A percentile compares a stretch with the other conserved stretches of the same genome.
These are phyloP conservation scores for Periglandula ipomoeae DNA, from an alignment of 2,329 filamentous ascomycete species.

Conservation along the genomic window DNA sequence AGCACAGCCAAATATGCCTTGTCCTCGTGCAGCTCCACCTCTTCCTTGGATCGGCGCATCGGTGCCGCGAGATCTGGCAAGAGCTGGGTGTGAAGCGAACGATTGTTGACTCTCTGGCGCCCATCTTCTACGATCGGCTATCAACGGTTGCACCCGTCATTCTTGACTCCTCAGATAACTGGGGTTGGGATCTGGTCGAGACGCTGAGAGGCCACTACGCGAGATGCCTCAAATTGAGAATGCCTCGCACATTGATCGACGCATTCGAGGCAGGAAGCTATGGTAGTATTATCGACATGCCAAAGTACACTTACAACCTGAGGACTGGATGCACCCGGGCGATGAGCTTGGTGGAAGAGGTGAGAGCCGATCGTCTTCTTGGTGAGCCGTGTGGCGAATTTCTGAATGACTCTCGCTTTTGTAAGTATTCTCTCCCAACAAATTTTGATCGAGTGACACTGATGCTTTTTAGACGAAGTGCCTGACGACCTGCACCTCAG, in stretches of 20 bases:
- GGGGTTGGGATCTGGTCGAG: constrained; percentile 28
- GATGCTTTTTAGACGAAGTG: constrained; percentile 27
- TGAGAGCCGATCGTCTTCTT: constrained; percentile 34
- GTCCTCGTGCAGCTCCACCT: constrained; percentile 44
- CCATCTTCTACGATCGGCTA: constrained; percentile 46
- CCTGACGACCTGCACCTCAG: constrained; percentile 28
- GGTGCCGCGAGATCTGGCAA: constrained; percentile 39
- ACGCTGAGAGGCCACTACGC: constrained; percentile 37
- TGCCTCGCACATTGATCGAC: constrained; percentile 32
- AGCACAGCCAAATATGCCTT: constrained; percentile 37
- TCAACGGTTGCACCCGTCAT: constrained; percentile 38
- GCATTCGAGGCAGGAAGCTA: constrained; percentile 43
- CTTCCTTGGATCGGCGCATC: constrained; percentile 38
- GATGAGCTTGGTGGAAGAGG: constrained; percentile 43
- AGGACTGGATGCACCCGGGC: constrained; percentile 41
- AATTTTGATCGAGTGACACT: not conserved
- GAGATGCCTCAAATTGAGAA: constrained; percentile 35
- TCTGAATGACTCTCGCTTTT: constrained; percentile 34
- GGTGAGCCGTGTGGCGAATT: constrained; percentile 31
- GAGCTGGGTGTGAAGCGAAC: constrained; percentile 46
- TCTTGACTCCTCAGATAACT: constrained; percentile 22
- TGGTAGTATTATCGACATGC: constrained; percentile 38
- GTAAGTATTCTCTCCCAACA: constrained; percentile 24
- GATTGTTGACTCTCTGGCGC: constrained; percentile 46
- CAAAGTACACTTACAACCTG: constrained; percentile 33